phyloP scores from a whole-genome alignment of 2,329 filamentous ascomycete species.

The Trichophyton verrucosum region DNA sequence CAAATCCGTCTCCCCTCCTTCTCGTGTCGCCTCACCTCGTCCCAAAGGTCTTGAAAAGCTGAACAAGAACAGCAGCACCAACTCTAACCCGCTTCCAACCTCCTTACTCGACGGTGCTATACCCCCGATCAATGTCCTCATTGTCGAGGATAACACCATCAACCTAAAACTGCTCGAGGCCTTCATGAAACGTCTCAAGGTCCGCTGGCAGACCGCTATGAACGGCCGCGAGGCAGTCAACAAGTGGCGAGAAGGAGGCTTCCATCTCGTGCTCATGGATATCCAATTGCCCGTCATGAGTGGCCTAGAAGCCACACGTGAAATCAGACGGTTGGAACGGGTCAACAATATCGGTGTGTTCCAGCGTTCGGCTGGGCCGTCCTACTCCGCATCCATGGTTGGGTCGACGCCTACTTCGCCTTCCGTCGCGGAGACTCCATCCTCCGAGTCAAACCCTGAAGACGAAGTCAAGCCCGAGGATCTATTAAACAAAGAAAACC shows the following conservation, averaged over 20 bases:
- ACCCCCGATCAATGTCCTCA: slow-evolving; percentile 91
- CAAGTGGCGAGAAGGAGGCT: slow-evolving; percentile 86
- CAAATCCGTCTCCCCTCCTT: slow-evolving; percentile 36
- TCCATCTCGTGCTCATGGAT: slow-evolving; percentile 95
- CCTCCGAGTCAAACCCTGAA: slow-evolving; percentile 1
- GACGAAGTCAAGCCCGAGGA: slow-evolving; percentile 26
- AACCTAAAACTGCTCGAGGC: slow-evolving; percentile 87
- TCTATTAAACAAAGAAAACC: slow-evolving; percentile 25
- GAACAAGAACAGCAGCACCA: slow-evolving; percentile 40
- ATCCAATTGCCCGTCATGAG: slow-evolving; percentile 97
- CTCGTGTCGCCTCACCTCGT: slow-evolving; percentile 39
- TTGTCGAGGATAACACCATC: slow-evolving; percentile 97
- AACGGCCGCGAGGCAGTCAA: slow-evolving; percentile 86
- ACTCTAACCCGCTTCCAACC: slow-evolving; percentile 33
- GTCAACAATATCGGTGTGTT: slow-evolving; percentile 91
- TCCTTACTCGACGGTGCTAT: slow-evolving; percentile 68
- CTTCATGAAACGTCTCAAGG: slow-evolving; percentile 90
- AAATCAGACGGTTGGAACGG: slow-evolving; percentile 79
- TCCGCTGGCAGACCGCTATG: slow-evolving; percentile 93
- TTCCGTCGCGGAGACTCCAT: neutral
- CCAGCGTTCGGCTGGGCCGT: slow-evolving; percentile 49
- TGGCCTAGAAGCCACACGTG: slow-evolving; percentile 84
- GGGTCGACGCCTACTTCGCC: neutral
- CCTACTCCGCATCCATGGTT: slow-evolving; percentile 29
- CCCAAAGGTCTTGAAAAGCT: slow-evolving; percentile 37